Conservation (phyloP, 257 asterid species). For the Solanum pinnatisectum region DNA sequence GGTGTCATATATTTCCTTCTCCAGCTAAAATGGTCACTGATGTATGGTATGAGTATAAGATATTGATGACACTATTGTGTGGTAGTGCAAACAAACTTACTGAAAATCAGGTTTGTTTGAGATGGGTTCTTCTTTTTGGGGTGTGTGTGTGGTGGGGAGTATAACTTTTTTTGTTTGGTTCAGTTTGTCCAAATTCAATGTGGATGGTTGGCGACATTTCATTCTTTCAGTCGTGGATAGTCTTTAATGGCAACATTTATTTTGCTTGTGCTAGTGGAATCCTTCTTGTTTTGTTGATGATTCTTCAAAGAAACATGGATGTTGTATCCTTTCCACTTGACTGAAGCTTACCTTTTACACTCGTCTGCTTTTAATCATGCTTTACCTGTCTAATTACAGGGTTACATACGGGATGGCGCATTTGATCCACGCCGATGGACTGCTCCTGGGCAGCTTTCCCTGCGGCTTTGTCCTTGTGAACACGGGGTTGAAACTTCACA, state of each 20-base stretch:
- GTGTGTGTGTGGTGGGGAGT: not conserved
- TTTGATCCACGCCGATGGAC: conserved; percentile 87
- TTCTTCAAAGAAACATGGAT: not conserved
- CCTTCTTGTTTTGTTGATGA: not conserved
- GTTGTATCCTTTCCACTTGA: not conserved
- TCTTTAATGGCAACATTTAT: not conserved
- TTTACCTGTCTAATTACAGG: conserved; percentile 26
- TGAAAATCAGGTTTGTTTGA: not conserved
- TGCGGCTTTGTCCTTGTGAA: conserved; percentile 56
- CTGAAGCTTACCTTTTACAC: not conserved
- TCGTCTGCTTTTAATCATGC: not conserved
- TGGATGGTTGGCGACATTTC: not conserved
- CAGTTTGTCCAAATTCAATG: not conserved
- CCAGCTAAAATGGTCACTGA: not conserved
- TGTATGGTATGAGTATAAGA: not conserved
- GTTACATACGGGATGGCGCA: conserved; percentile 62
- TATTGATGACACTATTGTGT: not conserved
- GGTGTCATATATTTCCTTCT: not conserved
- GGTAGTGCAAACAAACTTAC: not conserved
- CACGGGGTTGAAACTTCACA: conserved; percentile 58
- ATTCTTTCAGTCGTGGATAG: not conserved
- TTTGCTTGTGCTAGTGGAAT: not conserved
- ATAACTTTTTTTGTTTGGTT: not conserved
- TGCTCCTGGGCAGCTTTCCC: conserved; percentile 82
- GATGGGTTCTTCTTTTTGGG: not conserved